phyloP scores from a whole-genome alignment of 257 asterid species.

The Anisodus tanguticus region DNA sequence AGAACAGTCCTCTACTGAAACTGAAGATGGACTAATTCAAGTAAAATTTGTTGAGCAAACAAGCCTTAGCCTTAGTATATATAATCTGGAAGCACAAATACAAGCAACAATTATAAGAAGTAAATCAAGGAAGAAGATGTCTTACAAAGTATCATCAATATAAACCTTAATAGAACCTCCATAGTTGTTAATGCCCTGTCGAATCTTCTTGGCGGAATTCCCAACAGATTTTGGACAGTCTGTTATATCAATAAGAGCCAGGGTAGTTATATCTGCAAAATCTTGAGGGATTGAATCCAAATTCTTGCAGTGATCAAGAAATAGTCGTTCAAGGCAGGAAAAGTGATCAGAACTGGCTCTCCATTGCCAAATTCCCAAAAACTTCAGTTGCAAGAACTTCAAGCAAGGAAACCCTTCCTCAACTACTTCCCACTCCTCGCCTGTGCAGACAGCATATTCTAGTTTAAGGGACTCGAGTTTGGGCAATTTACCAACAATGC shows the following conservation, averaged over 20 bases:
- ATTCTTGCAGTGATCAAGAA: conserved; percentile 25
- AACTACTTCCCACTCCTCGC: neutral
- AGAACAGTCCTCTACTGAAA: neutral
- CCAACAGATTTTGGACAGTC: conserved; percentile 28
- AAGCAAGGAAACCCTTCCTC: neutral
- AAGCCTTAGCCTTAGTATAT: neutral
- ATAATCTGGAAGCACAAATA: neutral
- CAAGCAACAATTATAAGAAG: neutral
- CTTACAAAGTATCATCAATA: neutral
- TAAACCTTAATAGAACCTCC: neutral
- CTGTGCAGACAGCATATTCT: neutral
- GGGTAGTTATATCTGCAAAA: conserved; percentile 38
- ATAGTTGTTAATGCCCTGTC: conserved; percentile 34
- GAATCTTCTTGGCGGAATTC: conserved; percentile 41
- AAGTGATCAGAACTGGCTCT: conserved; percentile 24
- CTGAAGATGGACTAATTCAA: too few relatives aligned
- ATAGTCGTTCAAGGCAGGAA: conserved; percentile 33
- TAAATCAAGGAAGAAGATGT: neutral
- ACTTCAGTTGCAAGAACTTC: neutral
- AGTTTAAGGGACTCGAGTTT: neutral
- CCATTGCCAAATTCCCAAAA: neutral
- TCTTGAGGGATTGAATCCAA: conserved; percentile 37
- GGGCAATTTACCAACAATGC: neutral
- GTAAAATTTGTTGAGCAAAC: neutral
- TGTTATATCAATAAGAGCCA: conserved; percentile 30